These are phyloP conservation scores for Ricinus communis DNA, from an alignment of 345 rosid genomes.

Conservation along the genomic window DNA sequence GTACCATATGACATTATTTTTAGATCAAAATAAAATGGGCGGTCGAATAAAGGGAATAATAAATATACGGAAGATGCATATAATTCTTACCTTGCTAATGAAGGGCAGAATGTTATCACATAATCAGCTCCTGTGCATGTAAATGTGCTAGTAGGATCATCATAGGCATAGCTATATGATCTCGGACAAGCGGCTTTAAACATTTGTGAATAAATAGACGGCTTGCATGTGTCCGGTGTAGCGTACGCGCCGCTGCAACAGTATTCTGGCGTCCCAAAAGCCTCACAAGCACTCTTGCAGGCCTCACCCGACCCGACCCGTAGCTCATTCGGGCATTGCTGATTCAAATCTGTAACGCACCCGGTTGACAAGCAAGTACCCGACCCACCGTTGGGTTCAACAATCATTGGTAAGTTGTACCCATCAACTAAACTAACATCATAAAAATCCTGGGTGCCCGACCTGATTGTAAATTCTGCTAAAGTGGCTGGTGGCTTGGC, in stretches of 20 bases:
- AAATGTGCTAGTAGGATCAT: constrained; percentile 31
- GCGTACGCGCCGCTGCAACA: constrained; percentile 34
- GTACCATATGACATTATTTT: too few relatives aligned
- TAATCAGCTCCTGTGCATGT: constrained; percentile 32
- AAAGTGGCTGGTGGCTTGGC: constrained; percentile 36
- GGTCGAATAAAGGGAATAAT: too few relatives aligned
- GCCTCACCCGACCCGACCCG: constrained; percentile 24
- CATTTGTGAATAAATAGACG: constrained; percentile 29
- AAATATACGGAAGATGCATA: too few relatives aligned
- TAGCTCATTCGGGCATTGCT: constrained; percentile 23
- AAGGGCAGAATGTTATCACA: constrained; percentile 34
- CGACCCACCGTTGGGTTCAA: constrained; percentile 30
- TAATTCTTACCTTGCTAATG: constrained; percentile 25
- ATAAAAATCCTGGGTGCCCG: constrained; percentile 22
- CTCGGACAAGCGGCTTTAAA: constrained; percentile 32
- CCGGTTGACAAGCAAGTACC: constrained; percentile 31
- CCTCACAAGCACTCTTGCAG: constrained; percentile 36
- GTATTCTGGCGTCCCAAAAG: constrained; percentile 31
- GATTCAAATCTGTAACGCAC: constrained; percentile 26
- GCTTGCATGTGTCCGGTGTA: constrained; percentile 32
- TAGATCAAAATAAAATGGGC: too few relatives aligned
- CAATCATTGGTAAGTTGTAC: constrained; percentile 30
- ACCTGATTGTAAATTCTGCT: constrained; percentile 30
- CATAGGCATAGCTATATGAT: constrained; percentile 33
- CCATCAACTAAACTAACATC: constrained; percentile 36